Evolutionary conservation across 2,329 filamentous ascomycete genomes (phyloP).

Genomic region (Colletotrichum tanaceti): DNA sequence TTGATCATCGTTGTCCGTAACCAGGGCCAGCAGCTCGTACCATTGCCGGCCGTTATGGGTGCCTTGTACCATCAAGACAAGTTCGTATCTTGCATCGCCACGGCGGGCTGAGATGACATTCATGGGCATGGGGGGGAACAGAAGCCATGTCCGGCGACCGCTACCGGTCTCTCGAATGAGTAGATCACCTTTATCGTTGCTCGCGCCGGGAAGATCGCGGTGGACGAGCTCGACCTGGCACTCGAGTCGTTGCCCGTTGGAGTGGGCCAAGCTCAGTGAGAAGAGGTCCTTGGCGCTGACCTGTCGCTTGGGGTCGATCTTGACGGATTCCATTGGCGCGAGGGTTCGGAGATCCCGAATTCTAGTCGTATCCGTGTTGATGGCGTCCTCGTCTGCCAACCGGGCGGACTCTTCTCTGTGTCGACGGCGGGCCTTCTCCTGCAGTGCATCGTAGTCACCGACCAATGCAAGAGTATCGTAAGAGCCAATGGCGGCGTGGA

Average conservation of each 20-base stretch:
- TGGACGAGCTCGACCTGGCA: conserved; percentile 90
- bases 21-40: conserved; percentile 85
- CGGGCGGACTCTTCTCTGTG: conserved; percentile 76
- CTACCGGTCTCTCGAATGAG: conserved; percentile 91
- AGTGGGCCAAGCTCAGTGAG: conserved; percentile 85
- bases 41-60: conserved; percentile 74
- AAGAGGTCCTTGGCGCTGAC: conserved; percentile 94
- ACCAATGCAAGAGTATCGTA: conserved; percentile 57
- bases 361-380: conserved; percentile 82
- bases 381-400: conserved; percentile 84
- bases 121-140: conserved; percentile 89
- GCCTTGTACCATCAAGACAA: conserved; percentile 90
- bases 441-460: conserved; percentile 74
- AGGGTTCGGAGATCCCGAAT: conserved; percentile 84
- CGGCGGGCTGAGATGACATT: conserved; percentile 81
- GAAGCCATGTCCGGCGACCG: conserved; percentile 78
- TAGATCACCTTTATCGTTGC: conserved; percentile 80
- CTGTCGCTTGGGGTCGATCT: conserved; percentile 80
- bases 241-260: conserved; percentile 88
- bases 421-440: conserved; percentile 78
- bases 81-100: conserved; percentile 75
- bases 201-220: conserved; percentile 79
- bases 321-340: conserved; percentile 74
- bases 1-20: conserved; percentile 79
- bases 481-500: conserved; percentile 66